Base-by-base conservation (phyloP, 805 yeast species). In the Candida fluviatilis region DNA sequence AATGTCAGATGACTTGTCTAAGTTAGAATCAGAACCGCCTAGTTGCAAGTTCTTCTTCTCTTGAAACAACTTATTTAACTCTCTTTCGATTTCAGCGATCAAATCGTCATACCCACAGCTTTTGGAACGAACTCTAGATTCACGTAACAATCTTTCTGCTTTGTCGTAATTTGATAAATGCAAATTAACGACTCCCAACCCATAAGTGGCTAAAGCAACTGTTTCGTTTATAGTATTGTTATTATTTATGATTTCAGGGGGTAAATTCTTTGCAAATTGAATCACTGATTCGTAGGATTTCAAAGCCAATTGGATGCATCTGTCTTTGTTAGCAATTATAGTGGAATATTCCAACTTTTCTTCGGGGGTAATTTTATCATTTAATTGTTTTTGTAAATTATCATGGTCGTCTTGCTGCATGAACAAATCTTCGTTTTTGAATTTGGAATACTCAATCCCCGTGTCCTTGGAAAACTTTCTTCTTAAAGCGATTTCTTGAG, bases 121-220 rank as follows among this genome's bases (percentile, higher is more conserved):
- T 48, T 73, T 71, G 0, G 95, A 89, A 42, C 88, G 67, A 18
- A 78, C 69, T 24, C 86, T 71, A 0, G 95, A 79, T 54, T 84
- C 89, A 5, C 81, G 65, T 34, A 90, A 64, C 18, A 75, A 62
- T 30, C 78, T 66, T 46, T 75, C 78, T 0, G 95, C 89, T 38
- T 70, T 61, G 2, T 67, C 71, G 39, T 75, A 66, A 8, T 80
- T 62, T 1, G 81, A 75, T 33, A 67, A 53, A 49, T 85, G 86
- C n/a, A 82, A 60, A 31, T 76, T 71, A 8, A 87, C 71, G 4
- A 89, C 95, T 2, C 96, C 98, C 29, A 86, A 66, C 0, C 96
- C 95, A 54, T 84, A 90, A 0, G 88, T 78, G 0, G 95, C 79
- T 55, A 90, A 67, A 0, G 95, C 93, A 30, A 84, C 78, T 1